phyloP scores from a whole-genome alignment of 352 stramenopile species.

The Phytophthora podocarpi region DNA sequence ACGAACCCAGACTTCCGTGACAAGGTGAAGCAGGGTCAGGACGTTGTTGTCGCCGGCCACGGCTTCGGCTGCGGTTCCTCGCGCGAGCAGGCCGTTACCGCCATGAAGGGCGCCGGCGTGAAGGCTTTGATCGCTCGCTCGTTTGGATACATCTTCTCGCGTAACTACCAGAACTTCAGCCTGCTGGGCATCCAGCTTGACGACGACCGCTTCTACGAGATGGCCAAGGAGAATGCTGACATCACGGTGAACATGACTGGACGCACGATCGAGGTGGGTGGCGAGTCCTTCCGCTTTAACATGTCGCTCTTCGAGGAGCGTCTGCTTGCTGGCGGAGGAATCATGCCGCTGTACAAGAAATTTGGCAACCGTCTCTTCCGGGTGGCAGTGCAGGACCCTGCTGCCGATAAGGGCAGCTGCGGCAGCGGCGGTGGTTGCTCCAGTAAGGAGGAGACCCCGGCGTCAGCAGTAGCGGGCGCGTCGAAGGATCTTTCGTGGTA shows the following conservation, averaged over 20 bases:
- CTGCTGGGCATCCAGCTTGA: slow-evolving; percentile 81
- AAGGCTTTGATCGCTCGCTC: slow-evolving; percentile 84
- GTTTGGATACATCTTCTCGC: slow-evolving; percentile 89
- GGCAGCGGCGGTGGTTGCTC: slow-evolving; percentile 38
- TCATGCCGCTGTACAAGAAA: slow-evolving; percentile 90
- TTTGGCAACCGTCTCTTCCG: slow-evolving; percentile 87
- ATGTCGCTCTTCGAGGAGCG: slow-evolving; percentile 89
- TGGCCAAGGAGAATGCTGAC: slow-evolving; percentile 73
- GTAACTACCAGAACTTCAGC: slow-evolving; percentile 90
- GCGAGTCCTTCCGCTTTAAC: slow-evolving; percentile 82
- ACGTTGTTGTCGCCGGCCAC: slow-evolving; percentile 78
- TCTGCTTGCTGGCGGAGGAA: slow-evolving; percentile 76
- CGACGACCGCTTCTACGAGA: slow-evolving; percentile 83
- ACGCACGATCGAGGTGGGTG: slow-evolving; percentile 79
- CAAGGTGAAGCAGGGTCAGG: slow-evolving; percentile 76
- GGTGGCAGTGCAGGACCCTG: slow-evolving; percentile 76
- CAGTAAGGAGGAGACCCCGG: slow-evolving; percentile 42
- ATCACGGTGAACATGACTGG: slow-evolving; percentile 86
- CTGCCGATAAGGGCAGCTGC: slow-evolving; percentile 40
- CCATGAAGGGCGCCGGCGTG: slow-evolving; percentile 80
- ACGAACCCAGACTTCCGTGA: slow-evolving; percentile 87
- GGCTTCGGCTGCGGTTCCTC: slow-evolving; percentile 88
- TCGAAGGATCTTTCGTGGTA: slow-evolving; percentile 73
- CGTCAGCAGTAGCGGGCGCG: slow-evolving; percentile 38
- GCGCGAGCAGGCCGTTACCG: slow-evolving; percentile 83